Percentiles rank a stretch among this genome's conserved stretches.
Evolutionary conservation across 2,329 filamentous ascomycete genomes (phyloP).

Genomic region (Colletotrichum abscissum): DNA sequence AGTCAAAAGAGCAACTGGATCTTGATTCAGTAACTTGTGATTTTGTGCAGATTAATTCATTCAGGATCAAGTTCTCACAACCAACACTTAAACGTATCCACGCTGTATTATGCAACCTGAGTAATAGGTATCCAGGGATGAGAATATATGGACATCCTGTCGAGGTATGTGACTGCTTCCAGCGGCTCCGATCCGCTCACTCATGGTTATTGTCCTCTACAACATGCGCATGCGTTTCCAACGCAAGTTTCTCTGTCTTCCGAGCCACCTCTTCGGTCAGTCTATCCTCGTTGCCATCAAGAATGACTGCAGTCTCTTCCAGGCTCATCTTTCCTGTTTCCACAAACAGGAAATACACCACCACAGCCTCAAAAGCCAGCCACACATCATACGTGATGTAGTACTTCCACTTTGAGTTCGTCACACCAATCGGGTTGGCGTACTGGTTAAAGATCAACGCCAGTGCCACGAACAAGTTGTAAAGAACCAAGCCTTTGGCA

Average conservation of each 20-base stretch:
- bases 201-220: neutral
- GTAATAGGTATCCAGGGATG: too few species aligned
- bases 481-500: conserved; percentile 42
- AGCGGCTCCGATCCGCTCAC: neutral
- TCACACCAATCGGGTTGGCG: conserved; percentile 28
- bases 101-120: too few species aligned
- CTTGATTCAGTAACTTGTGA: too few species aligned
- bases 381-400: conserved; percentile 47
- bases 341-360: conserved; percentile 35
- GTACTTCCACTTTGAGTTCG: conserved; percentile 47
- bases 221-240: neutral
- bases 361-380: conserved; percentile 24
- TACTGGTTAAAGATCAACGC: conserved; percentile 31
- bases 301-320: conserved; percentile 33
- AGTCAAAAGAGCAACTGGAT: too few species aligned
- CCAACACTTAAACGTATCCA: too few species aligned
- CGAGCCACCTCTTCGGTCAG: conserved; percentile 35
- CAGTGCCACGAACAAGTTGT: conserved; percentile 40
- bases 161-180: too few species aligned
- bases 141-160: too few species aligned
- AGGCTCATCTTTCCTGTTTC: conserved; percentile 35
- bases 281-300: conserved; percentile 25
- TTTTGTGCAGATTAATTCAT: too few species aligned
- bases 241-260: conserved; percentile 22
- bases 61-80: too few species aligned